phyloP scores from a whole-genome alignment of 305 asterid genomes.

The Fraxinus angustifolia region DNA sequence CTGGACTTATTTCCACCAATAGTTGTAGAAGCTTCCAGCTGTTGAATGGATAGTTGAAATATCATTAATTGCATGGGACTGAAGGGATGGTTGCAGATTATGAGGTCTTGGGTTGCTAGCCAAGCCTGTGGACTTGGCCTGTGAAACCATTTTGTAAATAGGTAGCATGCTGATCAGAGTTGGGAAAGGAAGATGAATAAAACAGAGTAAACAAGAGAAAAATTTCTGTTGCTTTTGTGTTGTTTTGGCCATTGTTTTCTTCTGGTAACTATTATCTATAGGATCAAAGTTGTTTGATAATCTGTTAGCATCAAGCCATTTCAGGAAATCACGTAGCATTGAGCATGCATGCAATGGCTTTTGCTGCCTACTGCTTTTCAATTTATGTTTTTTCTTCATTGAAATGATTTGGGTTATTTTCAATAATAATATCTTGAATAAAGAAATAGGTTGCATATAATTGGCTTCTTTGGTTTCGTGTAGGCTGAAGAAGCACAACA shows the following conservation, averaged over 20 bases:
- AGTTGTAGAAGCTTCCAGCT: neutral
- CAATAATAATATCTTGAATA: neutral
- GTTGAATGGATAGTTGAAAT: neutral
- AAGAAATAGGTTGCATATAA: slow-evolving; percentile 6
- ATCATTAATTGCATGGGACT: neutral
- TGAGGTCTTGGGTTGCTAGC: neutral
- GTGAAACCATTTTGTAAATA: neutral
- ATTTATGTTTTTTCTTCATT: neutral
- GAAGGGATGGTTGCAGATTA: neutral
- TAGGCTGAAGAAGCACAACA: slow-evolving; percentile 87
- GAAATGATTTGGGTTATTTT: neutral
- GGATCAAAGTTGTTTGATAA: neutral
- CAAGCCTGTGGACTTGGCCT: neutral
- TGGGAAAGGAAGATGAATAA: neutral
- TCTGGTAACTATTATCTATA: neutral
- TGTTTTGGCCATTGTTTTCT: neutral
- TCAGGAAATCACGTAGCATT: neutral
- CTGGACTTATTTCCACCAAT: neutral
- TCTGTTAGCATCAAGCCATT: neutral
- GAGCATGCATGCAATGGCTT: neutral
- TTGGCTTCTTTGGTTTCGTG: slow-evolving; percentile 16
- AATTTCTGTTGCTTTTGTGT: neutral
- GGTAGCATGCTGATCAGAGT: neutral
- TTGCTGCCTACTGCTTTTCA: neutral
- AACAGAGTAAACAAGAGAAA: neutral